Base-by-base conservation (phyloP, 2,329 filamentous ascomycete genomes). In the Trichoderma pleuroti region DNA sequence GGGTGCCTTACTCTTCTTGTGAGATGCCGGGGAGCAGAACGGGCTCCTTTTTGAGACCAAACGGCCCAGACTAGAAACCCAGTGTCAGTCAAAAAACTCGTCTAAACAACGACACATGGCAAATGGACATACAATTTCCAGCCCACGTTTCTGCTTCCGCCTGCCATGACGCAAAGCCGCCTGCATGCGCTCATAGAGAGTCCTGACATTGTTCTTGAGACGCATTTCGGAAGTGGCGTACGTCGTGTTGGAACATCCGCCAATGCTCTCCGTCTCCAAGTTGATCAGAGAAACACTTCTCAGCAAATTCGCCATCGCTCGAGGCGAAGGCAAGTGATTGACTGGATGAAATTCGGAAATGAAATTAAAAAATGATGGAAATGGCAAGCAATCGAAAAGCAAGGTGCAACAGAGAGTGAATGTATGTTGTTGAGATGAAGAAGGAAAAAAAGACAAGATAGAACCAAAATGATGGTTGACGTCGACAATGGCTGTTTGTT, bases 11-110 rank as follows among this genome's bases (percentile, higher is more conserved):
- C 87, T 90, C 87, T 74, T 89, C 86, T 73, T 87, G 83, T 59
- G 85, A 86, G 54, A 89, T 81, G 49, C 87, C 88, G 3, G 86
- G 86, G 16, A 90, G 79, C 56, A 79, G 79, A 52, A 85, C 81
- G n/a, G 82, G 79, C 75, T 88, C 86, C 71, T 84, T 84, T 76
- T 86, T 85, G 75, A 89, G 86, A 77, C 89, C 83, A 78, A 87
- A 90, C 0, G 88, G 88, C 11, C 84, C 84, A 63, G 87, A 89
- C 87, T 89, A 72, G n/a, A 54, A n/a, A 62, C 28, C 1, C 8
- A 57, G 60, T 11, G 73, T 79, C 73, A 78, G 79, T 71, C 61
- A 63, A 54, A 59, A 5, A n/a, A 24, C 30, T 65, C 9, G 12
- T 12, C 16, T 34, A 46, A 9, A 7, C 6, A 1, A 26, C 52